Percentiles rank a stretch among this genome's conserved stretches.
Conservation (phyloP, 1,139 yeast genomes). For the Hyphopichia fennica region DNA sequence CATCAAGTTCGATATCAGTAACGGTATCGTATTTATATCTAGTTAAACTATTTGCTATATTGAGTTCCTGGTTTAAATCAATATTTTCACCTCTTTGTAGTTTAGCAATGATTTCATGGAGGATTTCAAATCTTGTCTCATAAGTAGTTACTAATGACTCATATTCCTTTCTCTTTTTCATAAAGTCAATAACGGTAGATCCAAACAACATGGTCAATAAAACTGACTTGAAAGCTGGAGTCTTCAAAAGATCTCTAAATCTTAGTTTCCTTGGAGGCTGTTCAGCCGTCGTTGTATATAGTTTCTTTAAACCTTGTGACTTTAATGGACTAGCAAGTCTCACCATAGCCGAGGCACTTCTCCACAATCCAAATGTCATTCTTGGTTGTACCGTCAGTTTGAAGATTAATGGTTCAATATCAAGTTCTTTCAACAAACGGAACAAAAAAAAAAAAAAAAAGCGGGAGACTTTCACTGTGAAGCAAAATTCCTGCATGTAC, state of each 20-base stretch:
- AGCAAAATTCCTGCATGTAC: background rate
- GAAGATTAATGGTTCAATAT: background rate
- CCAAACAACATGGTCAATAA: slow-evolving; percentile 41
- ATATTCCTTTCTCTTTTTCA: slow-evolving; percentile 33
- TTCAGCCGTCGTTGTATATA: background rate
- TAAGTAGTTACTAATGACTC: slow-evolving; percentile 32
- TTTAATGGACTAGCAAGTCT: too few species aligned
- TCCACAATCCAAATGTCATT: background rate
- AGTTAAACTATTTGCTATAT: slow-evolving; percentile 37
- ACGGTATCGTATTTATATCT: slow-evolving; percentile 29
- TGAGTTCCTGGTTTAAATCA: slow-evolving; percentile 39
- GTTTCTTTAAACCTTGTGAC: too few species aligned
- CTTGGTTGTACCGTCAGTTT: background rate
- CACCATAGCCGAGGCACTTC: too few species aligned
- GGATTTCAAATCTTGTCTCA: slow-evolving; percentile 28
- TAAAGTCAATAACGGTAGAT: slow-evolving; percentile 39
- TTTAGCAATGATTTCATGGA: slow-evolving; percentile 30
- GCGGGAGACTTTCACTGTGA: background rate
- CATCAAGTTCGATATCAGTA: slow-evolving; percentile 42
- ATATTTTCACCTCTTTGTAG: slow-evolving; percentile 32
- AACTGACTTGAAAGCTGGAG: slow-evolving; percentile 41
- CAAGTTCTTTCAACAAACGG: too few species aligned
- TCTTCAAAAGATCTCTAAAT: slow-evolving; percentile 19
- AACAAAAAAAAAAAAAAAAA: too few species aligned
- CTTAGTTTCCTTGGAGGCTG: slow-evolving; percentile 3